Evolutionary conservation across 495 filamentous ascomycete genomes (phyloP), one percentile per base, ranked within the genome.

Genomic region (Tuber magnatum): DNA sequence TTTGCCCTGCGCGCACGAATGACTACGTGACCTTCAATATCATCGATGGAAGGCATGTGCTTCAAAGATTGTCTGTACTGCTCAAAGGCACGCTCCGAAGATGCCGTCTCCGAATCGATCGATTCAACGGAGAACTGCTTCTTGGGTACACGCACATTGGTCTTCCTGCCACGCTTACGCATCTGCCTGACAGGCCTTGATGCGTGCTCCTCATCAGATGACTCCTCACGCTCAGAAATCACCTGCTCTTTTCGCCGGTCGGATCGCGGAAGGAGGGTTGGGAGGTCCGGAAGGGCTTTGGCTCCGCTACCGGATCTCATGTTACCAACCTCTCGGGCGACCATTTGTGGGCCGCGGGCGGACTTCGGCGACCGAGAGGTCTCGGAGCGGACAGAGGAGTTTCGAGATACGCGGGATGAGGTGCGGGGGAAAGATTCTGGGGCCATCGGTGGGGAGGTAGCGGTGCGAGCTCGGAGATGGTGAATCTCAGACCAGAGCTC

Each of bases 401-500:
- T 76, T 28, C 80, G 79, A 32, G 75, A 73, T 24, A 78, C 43
- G 12, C 78, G 77, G 28, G 80, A 73, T n/a, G 70, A 68, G 44
- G 78, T 12, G 38, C 61, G 76, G 35, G 72, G n/a, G 74, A 81
- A 81, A 12, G 73, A 42, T 16, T 72, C 76, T 46, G 81, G 81
- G 39, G 77, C 78, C 43, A 77, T 74, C 28, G 88, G 82, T n/a
- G 87, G 87, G 73, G 88, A 87, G n/a, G 85, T 81, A 68, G 85
- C 84, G 46, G 87, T 87, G 76, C 87, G 90, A 73, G 89, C 88
- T 65, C 91, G 87, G 20, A 97, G 88, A 14, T 86, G 83, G 78
- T 91, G 88, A 74, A 98, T 97, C 76, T 92, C 91, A 77, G 89
- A 89, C 94, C 96, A 97, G 0, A 99, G 80, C 76, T 88, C 88